These are phyloP conservation scores for Xerocomellus chrysenteron DNA, from an alignment of 768 basidiomycete species.

Conservation along the genomic window DNA sequence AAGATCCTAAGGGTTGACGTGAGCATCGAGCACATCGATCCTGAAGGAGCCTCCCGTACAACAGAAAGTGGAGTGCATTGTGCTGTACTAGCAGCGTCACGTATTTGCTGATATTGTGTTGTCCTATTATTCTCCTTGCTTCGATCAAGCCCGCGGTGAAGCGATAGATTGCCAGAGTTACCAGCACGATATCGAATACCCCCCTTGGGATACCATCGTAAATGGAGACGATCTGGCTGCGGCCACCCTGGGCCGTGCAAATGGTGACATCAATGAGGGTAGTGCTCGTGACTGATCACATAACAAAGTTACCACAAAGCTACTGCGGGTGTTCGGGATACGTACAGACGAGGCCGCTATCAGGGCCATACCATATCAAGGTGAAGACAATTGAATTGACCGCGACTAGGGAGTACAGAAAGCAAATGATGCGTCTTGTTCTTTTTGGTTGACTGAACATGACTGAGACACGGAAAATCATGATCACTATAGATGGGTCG, in stretches of 20 bases:
- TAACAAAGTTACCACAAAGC: neutral
- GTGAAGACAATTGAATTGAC: neutral
- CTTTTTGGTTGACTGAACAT: constrained; percentile 11
- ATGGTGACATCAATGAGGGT: neutral
- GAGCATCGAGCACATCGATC: neutral
- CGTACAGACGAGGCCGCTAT: constrained; percentile 1
- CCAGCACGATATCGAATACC: constrained; percentile 7
- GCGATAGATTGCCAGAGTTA: constrained; percentile 6
- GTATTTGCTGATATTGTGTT: constrained; percentile 3
- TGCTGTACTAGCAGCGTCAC: constrained; percentile 10
- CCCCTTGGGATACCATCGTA: constrained; percentile 1
- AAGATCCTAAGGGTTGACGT: neutral
- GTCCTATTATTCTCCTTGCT: neutral
- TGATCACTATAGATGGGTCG: constrained; percentile 1
- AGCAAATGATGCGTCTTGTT: neutral
- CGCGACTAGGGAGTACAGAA: neutral
- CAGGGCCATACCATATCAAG: neutral
- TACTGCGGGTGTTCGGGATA: neutral
- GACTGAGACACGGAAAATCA: constrained; percentile 15
- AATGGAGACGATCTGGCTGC: neutral
- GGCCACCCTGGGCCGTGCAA: neutral
- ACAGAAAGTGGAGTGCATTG: constrained; percentile 9
- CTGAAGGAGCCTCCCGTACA: neutral
- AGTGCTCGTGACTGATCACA: neutral
- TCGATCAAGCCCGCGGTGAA: constrained; percentile 5